phyloP scores from a whole-genome alignment of 495 filamentous ascomycete species.

The Neurospora sublineolata region DNA sequence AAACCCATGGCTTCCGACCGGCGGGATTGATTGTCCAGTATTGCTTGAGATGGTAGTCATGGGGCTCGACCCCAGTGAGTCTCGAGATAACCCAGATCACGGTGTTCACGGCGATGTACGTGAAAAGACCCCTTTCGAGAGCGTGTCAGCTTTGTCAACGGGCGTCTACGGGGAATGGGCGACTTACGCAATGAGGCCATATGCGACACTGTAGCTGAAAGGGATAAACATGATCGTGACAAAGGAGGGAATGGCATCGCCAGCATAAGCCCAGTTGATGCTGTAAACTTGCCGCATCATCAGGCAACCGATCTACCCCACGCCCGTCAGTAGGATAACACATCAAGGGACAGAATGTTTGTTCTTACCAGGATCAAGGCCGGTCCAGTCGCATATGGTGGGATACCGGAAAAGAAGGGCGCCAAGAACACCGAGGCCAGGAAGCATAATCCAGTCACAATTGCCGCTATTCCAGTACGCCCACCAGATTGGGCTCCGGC shows the following conservation, averaged over 20 bases:
- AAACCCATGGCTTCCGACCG: slow-evolving; percentile 22
- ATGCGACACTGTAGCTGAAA: slow-evolving; percentile 70
- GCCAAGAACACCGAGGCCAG: slow-evolving; percentile 72
- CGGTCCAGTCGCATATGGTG: slow-evolving; percentile 74
- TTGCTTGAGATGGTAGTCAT: slow-evolving; percentile 62
- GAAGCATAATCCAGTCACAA: slow-evolving; percentile 63
- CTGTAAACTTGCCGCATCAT: slow-evolving; percentile 45
- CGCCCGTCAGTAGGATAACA: background rate
- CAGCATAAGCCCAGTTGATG: slow-evolving; percentile 45
- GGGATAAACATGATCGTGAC: slow-evolving; percentile 71
- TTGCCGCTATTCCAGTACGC: slow-evolving; percentile 65
- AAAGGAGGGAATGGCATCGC: slow-evolving; percentile 70
- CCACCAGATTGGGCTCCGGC: slow-evolving; percentile 77
- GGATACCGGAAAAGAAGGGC: slow-evolving; percentile 72
- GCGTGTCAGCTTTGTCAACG: slow-evolving; percentile 7
- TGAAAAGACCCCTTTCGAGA: slow-evolving; percentile 49
- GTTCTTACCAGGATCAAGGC: slow-evolving; percentile 59
- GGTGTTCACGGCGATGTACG: slow-evolving; percentile 57
- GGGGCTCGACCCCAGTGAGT: slow-evolving; percentile 48
- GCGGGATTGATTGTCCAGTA: slow-evolving; percentile 55
- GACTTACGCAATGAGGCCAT: slow-evolving; percentile 59
- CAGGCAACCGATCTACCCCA: slow-evolving; percentile 37
- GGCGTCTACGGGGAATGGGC: background rate
- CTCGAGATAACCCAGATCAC: slow-evolving; percentile 45
- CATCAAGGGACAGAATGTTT: background rate